phyloP scores from a whole-genome alignment of 2,329 filamentous ascomycete species.

The Cladophialophora carrionii region DNA sequence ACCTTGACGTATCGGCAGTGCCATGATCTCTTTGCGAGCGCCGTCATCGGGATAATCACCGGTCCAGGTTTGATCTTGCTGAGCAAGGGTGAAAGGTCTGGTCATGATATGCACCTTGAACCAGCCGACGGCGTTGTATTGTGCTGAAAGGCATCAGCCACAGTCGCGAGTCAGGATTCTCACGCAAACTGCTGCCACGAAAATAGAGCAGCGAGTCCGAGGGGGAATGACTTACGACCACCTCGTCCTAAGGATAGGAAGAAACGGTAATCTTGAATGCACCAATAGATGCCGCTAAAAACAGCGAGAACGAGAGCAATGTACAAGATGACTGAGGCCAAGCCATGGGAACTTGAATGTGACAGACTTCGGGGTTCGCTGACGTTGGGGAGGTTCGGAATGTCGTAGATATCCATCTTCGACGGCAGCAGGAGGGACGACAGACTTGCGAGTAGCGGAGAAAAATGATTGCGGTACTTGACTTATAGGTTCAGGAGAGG shows the following conservation, averaged over 20 bases:
- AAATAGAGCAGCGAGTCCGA: background rate
- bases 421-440: background rate
- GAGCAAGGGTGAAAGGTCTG: slow-evolving; percentile 31
- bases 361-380: slow-evolving; percentile 25
- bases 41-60: slow-evolving; percentile 29
- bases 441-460: slow-evolving; percentile 6
- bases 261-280: slow-evolving; percentile 43
- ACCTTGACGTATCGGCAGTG: slow-evolving; percentile 65
- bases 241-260: slow-evolving; percentile 46
- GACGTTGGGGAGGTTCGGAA: slow-evolving; percentile 28
- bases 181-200: background rate
- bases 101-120: slow-evolving; percentile 34
- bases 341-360: slow-evolving; percentile 2
- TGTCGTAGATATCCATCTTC: slow-evolving; percentile 28
- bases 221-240: slow-evolving; percentile 32
- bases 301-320: slow-evolving; percentile 17
- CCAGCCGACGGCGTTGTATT: slow-evolving; percentile 46
- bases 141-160: slow-evolving; percentile 25
- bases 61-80: slow-evolving; percentile 23
- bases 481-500: slow-evolving; percentile 4
- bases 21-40: slow-evolving; percentile 49
- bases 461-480: slow-evolving; percentile 12
- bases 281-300: slow-evolving; percentile 25
- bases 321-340: slow-evolving; percentile 19
- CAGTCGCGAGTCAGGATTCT: background rate